Conservation (phyloP, 1,284 basidiomycete species). For the Malassezia furfur region DNA sequence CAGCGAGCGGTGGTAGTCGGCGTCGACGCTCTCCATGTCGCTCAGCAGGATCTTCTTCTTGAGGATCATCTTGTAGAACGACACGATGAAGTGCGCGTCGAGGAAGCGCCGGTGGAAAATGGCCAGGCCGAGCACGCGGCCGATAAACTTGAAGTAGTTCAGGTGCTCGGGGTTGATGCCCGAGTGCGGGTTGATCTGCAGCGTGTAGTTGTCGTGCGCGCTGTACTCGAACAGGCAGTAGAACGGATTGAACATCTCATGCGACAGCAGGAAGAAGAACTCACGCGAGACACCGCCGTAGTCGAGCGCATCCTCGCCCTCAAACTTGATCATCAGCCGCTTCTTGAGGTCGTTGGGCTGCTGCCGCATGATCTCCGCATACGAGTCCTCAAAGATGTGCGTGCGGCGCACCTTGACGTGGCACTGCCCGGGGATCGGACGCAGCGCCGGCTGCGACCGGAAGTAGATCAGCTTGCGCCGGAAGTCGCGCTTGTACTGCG, state of each 20-base stretch:
- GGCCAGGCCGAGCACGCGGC: constrained; percentile 80
- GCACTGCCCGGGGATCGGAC: constrained; percentile 71
- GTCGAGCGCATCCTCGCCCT: constrained; percentile 94
- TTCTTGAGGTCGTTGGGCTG: constrained; percentile 91
- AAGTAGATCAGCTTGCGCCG: constrained; percentile 97
- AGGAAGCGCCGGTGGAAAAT: constrained; percentile 98
- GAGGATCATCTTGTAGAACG: constrained; percentile 91
- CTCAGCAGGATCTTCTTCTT: constrained; percentile 47
- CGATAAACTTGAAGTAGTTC: constrained; percentile 99
- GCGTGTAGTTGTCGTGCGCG: constrained; percentile 96
- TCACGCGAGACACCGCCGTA: constrained; percentile 97
- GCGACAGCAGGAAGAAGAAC: constrained; percentile 98
- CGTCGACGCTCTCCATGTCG: constrained; percentile 46
- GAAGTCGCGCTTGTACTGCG: constrained; percentile 99
- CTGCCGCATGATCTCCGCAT: constrained; percentile 87
- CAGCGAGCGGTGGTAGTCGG: constrained; percentile 68
- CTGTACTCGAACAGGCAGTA: constrained; percentile 99
- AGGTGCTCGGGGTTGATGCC: constrained; percentile 97
- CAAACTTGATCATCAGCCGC: constrained; percentile 95
- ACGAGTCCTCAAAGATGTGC: constrained; percentile 92
- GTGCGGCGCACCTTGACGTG: constrained; percentile 89
- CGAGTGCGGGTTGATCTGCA: constrained; percentile 94
- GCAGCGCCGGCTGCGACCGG: constrained; percentile 89
- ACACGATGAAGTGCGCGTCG: constrained; percentile 96
- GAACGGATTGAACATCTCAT: constrained; percentile 66